These are phyloP conservation scores for Bonia amplexicaulis DNA, from an alignment of 176 grass and related monocot genomes.

Conservation along the genomic window DNA sequence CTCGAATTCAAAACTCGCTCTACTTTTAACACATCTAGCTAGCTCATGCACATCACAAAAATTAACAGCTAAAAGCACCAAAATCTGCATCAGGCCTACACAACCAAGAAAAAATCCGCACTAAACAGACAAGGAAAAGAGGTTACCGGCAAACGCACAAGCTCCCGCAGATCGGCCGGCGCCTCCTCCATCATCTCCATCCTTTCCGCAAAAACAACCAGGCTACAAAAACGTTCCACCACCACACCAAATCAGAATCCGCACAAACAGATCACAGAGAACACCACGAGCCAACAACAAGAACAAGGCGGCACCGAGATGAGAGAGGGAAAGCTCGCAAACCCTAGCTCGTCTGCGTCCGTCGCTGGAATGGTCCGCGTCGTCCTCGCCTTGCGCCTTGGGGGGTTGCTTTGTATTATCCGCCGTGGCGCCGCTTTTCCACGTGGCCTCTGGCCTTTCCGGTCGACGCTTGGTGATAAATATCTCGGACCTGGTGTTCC, in stretches of 20 bases:
- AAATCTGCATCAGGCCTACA: neutral
- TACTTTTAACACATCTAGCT: neutral
- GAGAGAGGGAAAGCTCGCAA: neutral
- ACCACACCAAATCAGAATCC: neutral
- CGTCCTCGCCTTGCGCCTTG: neutral
- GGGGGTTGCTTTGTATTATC: constrained; percentile 12
- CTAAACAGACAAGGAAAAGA: neutral
- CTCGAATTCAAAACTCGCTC: neutral
- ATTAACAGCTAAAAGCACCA: neutral
- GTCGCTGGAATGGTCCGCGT: neutral
- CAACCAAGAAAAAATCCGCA: neutral
- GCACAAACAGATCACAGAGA: neutral
- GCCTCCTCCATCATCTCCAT: constrained; percentile 30
- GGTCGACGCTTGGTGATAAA: constrained; percentile 36
- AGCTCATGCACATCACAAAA: neutral
- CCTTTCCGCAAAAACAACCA: neutral
- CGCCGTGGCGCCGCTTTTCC: constrained; percentile 68
- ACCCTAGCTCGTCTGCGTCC: neutral
- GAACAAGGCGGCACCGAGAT: neutral
- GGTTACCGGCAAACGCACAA: constrained; percentile 37
- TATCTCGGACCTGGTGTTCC: constrained; percentile 7
- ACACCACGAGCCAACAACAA: neutral
- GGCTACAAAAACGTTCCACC: neutral
- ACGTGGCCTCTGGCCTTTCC: constrained; percentile 29
- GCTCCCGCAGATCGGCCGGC: constrained; percentile 7